These are phyloP conservation scores for Ophiostoma tasmaniense DNA, from an alignment of 2,329 filamentous ascomycete genomes.

Conservation along the genomic window DNA sequence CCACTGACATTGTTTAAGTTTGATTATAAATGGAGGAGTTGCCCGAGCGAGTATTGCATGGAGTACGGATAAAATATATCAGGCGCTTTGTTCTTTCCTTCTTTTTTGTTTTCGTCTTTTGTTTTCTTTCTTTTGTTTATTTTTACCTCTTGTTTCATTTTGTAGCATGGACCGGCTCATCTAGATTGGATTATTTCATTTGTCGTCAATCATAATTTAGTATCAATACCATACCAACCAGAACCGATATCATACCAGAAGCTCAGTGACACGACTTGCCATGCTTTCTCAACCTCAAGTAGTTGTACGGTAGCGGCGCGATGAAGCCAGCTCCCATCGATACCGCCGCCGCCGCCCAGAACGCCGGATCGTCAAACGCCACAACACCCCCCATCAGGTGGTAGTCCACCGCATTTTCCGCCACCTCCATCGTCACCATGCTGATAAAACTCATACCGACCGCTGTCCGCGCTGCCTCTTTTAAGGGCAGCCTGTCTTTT, in stretches of 20 bases:
- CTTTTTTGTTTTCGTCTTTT: not conserved
- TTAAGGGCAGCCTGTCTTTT: conserved; percentile 34
- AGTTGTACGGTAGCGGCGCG: conserved; percentile 47
- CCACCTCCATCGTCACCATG: conserved; percentile 50
- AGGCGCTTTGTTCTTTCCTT: not conserved
- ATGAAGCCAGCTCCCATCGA: conserved; percentile 38
- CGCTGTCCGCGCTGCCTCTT: conserved; percentile 40
- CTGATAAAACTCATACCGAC: conserved; percentile 52
- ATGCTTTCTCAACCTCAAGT: conserved; percentile 38
- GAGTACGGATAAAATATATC: not conserved
- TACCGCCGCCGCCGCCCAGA: conserved; percentile 43
- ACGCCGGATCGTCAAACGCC: conserved; percentile 36
- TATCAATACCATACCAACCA: not conserved
- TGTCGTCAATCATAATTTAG: not conserved
- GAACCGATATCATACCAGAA: not conserved
- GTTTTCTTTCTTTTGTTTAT: not conserved
- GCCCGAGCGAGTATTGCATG: not conserved
- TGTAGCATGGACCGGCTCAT: not conserved
- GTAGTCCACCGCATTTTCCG: conserved; percentile 47
- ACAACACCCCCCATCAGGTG: conserved; percentile 45
- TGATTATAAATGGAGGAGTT: not conserved
- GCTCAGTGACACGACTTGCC: conserved; percentile 40
- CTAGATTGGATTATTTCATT: not conserved
- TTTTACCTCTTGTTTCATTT: not conserved
- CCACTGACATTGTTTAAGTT: not conserved